Percentiles rank a stretch among this genome's conserved stretches.
phyloP scores from a whole-genome alignment of 495 filamentous ascomycete genomes.

The Tuber magnatum region DNA sequence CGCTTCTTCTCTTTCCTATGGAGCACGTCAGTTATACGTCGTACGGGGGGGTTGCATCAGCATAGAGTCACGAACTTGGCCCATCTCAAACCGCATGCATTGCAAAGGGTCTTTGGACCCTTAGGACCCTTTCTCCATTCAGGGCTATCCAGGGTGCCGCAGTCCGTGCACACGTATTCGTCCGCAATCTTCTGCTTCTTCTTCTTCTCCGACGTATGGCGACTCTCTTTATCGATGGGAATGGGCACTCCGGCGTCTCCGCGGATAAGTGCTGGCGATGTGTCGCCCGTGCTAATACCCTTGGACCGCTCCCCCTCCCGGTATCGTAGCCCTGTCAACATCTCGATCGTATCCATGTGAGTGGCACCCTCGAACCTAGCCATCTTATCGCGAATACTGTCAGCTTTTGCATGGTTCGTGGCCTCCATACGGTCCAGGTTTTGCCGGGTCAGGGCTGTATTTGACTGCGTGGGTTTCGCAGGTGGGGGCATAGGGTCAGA shows the following conservation, averaged over 20 bases:
- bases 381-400: conserved; percentile 72
- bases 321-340: conserved; percentile 84
- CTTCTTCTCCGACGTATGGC: conserved; percentile 71
- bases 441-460: conserved; percentile 62
- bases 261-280: conserved; percentile 69
- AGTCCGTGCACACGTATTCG: conserved; percentile 95
- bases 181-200: conserved; percentile 83
- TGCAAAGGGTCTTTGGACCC: conserved; percentile 93
- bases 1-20: conserved; percentile 39
- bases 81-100: conserved; percentile 67
- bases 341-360: conserved; percentile 83
- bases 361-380: conserved; percentile 64
- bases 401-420: conserved; percentile 55
- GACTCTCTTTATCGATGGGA: conserved; percentile 61
- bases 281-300: conserved; percentile 80
- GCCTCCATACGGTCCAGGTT: conserved; percentile 72
- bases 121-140: conserved; percentile 95
- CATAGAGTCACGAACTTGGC: conserved; percentile 31
- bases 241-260: conserved; percentile 83
- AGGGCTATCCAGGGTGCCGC: conserved; percentile 85
- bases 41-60: neutral
- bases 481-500: conserved; percentile 58
- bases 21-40: conserved; percentile 9
- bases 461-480: conserved; percentile 55
- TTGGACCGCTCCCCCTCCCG: conserved; percentile 80